These are phyloP conservation scores for Crinitomyces ghanaensis DNA, from an alignment of 805 yeast species.

Conservation along the genomic window DNA sequence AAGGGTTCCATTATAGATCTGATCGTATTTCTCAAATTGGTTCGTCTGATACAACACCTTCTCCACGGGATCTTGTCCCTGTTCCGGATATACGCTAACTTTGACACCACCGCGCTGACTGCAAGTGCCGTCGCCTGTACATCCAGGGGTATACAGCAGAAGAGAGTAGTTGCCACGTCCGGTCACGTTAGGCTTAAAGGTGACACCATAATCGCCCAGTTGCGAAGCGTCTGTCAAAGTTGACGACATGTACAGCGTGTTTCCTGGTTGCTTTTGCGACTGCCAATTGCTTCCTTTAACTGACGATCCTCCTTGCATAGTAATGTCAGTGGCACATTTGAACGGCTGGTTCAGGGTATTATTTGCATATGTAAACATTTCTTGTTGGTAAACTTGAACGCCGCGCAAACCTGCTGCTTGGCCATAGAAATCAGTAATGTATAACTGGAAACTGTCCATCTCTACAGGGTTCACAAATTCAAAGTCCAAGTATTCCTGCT, in stretches of 20 bases:
- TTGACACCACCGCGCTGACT: slow-evolving; percentile 61
- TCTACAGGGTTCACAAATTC: slow-evolving; percentile 59
- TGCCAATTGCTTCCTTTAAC: slow-evolving; percentile 23
- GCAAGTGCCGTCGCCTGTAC: slow-evolving; percentile 59
- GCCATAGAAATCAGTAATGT: slow-evolving; percentile 61
- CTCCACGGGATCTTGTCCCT: slow-evolving; percentile 29
- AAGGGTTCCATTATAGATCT: slow-evolving; percentile 58
- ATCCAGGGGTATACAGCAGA: slow-evolving; percentile 78
- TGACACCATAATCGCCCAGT: slow-evolving; percentile 30
- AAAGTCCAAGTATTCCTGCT: slow-evolving; percentile 61
- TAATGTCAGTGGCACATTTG: slow-evolving; percentile 39
- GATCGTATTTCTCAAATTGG: slow-evolving; percentile 67
- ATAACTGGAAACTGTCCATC: slow-evolving; percentile 49
- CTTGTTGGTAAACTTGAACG: slow-evolving; percentile 50
- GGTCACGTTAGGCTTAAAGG: slow-evolving; percentile 56
- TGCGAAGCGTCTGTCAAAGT: slow-evolving; percentile 22
- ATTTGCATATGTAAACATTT: slow-evolving; percentile 58
- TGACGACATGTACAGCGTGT: slow-evolving; percentile 19
- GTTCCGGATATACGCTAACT: slow-evolving; percentile 49
- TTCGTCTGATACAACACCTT: slow-evolving; percentile 70
- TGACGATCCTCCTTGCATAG: slow-evolving; percentile 24
- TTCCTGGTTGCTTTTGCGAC: slow-evolving; percentile 10
- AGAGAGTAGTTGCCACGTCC: slow-evolving; percentile 67
- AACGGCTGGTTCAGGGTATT: slow-evolving; percentile 54
- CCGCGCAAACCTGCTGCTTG: slow-evolving; percentile 58